Evolutionary conservation across 306 rosid genomes (phyloP), one percentile per base, ranked within the genome.

Genomic region (Lathyrus sativus): DNA sequence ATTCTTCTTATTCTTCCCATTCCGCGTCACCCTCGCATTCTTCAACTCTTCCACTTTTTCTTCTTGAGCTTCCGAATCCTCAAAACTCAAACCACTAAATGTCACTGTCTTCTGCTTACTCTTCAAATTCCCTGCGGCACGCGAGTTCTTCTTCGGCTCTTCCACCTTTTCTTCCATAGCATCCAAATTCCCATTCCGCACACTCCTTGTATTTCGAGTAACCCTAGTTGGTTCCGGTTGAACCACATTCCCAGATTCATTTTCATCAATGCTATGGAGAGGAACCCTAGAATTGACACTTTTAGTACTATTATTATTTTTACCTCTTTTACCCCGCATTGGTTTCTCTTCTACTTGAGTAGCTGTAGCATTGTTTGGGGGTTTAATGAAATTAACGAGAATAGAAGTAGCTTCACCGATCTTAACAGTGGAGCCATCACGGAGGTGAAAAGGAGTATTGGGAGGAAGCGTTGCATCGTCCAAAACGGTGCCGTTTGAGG

Each of bases 401-500:
- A 92, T 77, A 31, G 92, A 83, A 1, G 91, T 89, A 39, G 0
- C 26, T 69, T 92, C 96, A 0, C 96, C 93, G 70, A 89, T 69
- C 70, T 89, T 86, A 75, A 92, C 68, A 51, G 61, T 28, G 62
- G 88, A 86, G 9, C 80, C 89, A 39, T 85, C 68, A 44, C 13
- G 41, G 18, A 92, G 80, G 13, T 57, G 39, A 69, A 83, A 50
- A 4, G 91, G 79, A 2, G 62, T 50, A 35, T 68, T 9, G 0
- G 96, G 87, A 1, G 73, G 62, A 39, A 92, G 22, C 1, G 22
- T 33, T 29, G 70, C 28, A 13, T 31, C 83, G 53, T 92, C 81
- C n/a, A 89, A 71, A n/a, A 82, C n/a, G 49, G 96, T 88, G 19
- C 98, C 98, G 71, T 92, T 89, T 28, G 96, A 92, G 43, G 96